phyloP scores from a whole-genome alignment of 108 stramenopile species.

The Fistulifera solaris region DNA sequence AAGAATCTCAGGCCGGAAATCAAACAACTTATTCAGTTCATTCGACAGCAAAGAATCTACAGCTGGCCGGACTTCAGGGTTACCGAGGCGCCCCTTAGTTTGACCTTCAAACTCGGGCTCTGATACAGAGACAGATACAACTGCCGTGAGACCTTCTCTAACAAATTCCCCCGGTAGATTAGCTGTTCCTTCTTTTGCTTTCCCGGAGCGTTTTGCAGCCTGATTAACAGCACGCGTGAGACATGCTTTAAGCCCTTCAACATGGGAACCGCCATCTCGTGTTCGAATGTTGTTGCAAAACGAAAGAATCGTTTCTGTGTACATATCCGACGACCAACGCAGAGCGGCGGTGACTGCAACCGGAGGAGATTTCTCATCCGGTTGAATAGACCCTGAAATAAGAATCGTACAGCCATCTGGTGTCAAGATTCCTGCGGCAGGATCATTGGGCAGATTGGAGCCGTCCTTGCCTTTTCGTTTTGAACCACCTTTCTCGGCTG shows the following conservation, averaged over 20 bases:
- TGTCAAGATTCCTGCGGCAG: constrained; percentile 24
- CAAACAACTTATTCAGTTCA: constrained; percentile 77
- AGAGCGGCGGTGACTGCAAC: constrained; percentile 79
- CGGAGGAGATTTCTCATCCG: constrained; percentile 21
- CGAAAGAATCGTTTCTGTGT: constrained; percentile 80
- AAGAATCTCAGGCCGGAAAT: constrained; percentile 81
- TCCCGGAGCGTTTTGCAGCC: constrained; percentile 61
- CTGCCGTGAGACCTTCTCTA: constrained; percentile 87
- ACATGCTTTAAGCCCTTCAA: constrained; percentile 85
- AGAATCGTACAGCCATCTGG: constrained; percentile 38
- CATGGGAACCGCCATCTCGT: constrained; percentile 89
- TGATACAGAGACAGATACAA: constrained; percentile 80
- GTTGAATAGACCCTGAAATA: constrained; percentile 15
- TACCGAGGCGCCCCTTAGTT: constrained; percentile 93
- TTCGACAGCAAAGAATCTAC: constrained; percentile 75
- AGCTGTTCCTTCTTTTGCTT: constrained; percentile 56
- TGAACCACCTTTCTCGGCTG: constrained; percentile 14
- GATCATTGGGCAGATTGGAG: constrained; percentile 10
- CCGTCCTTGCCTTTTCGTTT: constrained; percentile 17
- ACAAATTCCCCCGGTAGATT: constrained; percentile 88
- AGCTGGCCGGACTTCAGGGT: constrained; percentile 85
- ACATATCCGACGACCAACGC: constrained; percentile 84
- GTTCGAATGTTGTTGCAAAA: constrained; percentile 94
- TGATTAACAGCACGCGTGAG: constrained; percentile 82
- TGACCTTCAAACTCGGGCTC: constrained; percentile 97